A percentile compares a stretch with the other conserved stretches of the same genome.
phyloP scores from a whole-genome alignment of 75 land plant species.

The Larix kaempferi region DNA sequence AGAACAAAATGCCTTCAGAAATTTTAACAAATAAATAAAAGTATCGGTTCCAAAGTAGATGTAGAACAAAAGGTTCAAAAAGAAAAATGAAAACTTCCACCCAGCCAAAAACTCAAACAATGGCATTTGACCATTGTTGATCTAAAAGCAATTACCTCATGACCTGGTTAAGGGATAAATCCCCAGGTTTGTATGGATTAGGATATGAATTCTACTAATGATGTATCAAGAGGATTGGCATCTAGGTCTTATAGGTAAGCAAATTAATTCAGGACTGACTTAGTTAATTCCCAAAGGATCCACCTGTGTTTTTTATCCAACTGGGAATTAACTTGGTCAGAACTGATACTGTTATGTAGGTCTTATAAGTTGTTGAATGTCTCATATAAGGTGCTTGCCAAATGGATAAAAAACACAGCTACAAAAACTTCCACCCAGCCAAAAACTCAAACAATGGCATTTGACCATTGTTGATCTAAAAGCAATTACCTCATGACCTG shows the following conservation, averaged over 20 bases:
- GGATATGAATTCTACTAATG: too few species aligned
- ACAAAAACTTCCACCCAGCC: neutral
- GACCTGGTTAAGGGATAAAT: neutral
- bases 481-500: neutral
- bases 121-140: neutral
- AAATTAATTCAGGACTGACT: neutral
- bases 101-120: neutral
- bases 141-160: neutral
- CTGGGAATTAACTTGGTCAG: too few species aligned
- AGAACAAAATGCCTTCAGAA: neutral
- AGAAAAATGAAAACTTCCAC: neutral
- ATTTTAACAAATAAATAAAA: neutral
- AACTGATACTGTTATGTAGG: too few species aligned
- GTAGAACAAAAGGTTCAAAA: neutral
- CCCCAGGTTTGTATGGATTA: too few species aligned
- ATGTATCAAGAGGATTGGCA: too few species aligned
- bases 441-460: neutral
- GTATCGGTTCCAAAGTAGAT: neutral
- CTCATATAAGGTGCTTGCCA: too few species aligned
- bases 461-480: neutral
- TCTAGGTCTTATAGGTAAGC: neutral
- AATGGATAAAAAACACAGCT: too few species aligned
- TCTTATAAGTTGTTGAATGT: too few species aligned
- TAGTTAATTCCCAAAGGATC: neutral
- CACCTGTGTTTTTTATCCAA: too few species aligned